phyloP scores from a whole-genome alignment of 1,284 basidiomycete genomes.

The Coniferiporia weirii region DNA sequence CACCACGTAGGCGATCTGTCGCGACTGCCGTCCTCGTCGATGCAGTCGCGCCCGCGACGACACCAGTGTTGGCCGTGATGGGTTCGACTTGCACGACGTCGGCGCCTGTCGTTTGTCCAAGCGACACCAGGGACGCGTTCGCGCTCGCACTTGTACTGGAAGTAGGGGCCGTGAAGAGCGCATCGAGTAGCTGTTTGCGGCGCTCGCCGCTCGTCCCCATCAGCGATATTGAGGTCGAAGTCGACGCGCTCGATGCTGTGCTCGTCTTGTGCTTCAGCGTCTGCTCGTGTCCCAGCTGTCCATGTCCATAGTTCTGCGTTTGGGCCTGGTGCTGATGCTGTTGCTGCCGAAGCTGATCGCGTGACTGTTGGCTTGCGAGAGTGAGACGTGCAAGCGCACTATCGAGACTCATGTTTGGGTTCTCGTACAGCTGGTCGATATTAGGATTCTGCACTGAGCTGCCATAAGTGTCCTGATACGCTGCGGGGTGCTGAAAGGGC shows the following conservation, averaged over 20 bases:
- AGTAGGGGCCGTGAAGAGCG: slow-evolving; percentile 4
- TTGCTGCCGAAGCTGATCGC: not conserved
- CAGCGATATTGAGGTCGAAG: slow-evolving; percentile 11
- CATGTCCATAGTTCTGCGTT: not conserved
- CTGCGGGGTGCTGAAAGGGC: not conserved
- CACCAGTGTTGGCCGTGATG: not conserved
- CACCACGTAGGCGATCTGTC: not conserved
- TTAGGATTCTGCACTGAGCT: not conserved
- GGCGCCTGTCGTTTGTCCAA: not conserved
- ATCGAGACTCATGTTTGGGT: slow-evolving; percentile 9
- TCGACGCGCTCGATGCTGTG: slow-evolving; percentile 9
- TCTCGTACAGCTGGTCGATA: not conserved
- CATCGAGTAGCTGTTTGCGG: slow-evolving; percentile 16
- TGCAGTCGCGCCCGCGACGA: not conserved
- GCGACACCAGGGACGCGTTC: not conserved
- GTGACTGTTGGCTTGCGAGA: not conserved
- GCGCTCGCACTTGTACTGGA: too few relatives aligned
- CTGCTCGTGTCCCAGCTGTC: not conserved
- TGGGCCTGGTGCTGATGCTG: not conserved
- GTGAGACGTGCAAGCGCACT: slow-evolving; percentile 4
- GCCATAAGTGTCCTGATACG: not conserved
- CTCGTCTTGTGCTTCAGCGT: slow-evolving; percentile 13
- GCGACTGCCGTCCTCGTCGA: not conserved
- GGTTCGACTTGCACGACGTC: not conserved
- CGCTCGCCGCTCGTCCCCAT: slow-evolving; percentile 13